Percentiles rank a stretch among this genome's conserved stretches.
Evolutionary conservation across 768 basidiomycete genomes (phyloP).

Genomic region (Pisolithus microcarpus): DNA sequence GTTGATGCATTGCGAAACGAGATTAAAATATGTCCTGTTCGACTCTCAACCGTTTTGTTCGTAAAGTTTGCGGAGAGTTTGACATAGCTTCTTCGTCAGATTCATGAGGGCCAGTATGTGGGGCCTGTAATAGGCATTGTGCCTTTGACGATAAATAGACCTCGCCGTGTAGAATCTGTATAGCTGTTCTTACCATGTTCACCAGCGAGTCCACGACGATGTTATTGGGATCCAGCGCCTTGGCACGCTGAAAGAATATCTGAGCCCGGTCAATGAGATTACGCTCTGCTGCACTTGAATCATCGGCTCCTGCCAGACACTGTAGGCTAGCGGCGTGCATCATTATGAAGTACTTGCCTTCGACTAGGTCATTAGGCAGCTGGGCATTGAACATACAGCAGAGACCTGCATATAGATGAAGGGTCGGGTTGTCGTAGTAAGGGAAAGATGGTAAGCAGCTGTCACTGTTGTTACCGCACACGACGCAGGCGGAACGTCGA

Average conservation of each 20-base stretch:
- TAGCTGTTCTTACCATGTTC: conserved; percentile 35
- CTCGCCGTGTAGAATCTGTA: background rate
- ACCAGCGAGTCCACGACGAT: conserved; percentile 47
- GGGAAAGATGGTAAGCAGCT: conserved; percentile 87
- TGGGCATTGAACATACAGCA: conserved; percentile 60
- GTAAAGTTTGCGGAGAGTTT: background rate
- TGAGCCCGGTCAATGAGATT: conserved; percentile 44
- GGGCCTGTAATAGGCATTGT: conserved; percentile 18
- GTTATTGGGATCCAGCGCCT: conserved; percentile 51
- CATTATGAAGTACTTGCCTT: background rate
- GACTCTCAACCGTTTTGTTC: background rate
- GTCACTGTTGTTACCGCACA: conserved; percentile 4
- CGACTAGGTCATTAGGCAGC: conserved; percentile 9
- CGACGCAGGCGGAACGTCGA: conserved; percentile 1
- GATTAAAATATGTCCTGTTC: background rate
- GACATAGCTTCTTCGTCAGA: conserved; percentile 32
- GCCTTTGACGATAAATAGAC: conserved; percentile 6
- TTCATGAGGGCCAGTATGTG: conserved; percentile 7
- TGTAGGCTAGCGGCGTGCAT: background rate
- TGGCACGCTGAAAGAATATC: conserved; percentile 59
- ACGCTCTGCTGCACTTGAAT: conserved; percentile 24
- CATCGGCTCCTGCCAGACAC: background rate
- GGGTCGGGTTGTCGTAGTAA: conserved; percentile 70
- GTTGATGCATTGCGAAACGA: background rate
- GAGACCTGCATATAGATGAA: conserved; percentile 82